Conservation (phyloP, 2,329 filamentous ascomycete species). For the Rhytidhysteron rufulum region DNA sequence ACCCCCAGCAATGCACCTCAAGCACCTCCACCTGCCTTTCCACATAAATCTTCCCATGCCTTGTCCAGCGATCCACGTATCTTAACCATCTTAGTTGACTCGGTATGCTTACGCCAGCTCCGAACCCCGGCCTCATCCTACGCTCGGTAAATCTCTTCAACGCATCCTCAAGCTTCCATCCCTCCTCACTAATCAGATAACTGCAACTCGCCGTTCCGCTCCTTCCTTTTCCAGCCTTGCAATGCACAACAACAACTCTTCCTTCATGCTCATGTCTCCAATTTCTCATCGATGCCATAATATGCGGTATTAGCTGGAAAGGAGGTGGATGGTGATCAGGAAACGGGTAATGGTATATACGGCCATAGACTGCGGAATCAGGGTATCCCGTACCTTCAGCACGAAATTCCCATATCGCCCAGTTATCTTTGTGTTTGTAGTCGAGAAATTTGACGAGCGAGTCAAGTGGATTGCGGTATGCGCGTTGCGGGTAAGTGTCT, state of each 20-base stretch:
- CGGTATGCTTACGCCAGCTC: conserved; percentile 85
- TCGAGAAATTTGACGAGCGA: conserved; percentile 85
- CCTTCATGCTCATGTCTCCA: conserved; percentile 60
- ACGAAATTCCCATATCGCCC: conserved; percentile 97
- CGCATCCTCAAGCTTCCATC: conserved; percentile 62
- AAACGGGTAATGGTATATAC: conserved; percentile 90
- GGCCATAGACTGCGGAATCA: conserved; percentile 78
- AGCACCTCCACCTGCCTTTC: conserved; percentile 80
- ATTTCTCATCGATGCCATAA: conserved; percentile 88
- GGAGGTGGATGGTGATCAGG: conserved; percentile 97
- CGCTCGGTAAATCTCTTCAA: conserved; percentile 70
- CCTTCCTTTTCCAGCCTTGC: conserved; percentile 93
- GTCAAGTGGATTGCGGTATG: conserved; percentile 90
- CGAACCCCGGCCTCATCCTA: conserved; percentile 86
- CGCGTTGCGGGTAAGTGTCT: conserved; percentile 82
- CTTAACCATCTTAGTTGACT: conserved; percentile 83
- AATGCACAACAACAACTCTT: conserved; percentile 86
- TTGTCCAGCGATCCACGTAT: conserved; percentile 86
- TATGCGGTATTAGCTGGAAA: conserved; percentile 80
- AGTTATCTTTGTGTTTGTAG: conserved; percentile 70
- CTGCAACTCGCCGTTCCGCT: conserved; percentile 85
- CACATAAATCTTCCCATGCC: conserved; percentile 70
- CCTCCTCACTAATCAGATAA: conserved; percentile 85
- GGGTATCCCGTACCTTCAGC: conserved; percentile 96
- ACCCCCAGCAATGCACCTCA: conserved; percentile 86